These are phyloP conservation scores for Paulownia fortunei DNA, from an alignment of 257 asterid genomes.

Conservation along the genomic window DNA sequence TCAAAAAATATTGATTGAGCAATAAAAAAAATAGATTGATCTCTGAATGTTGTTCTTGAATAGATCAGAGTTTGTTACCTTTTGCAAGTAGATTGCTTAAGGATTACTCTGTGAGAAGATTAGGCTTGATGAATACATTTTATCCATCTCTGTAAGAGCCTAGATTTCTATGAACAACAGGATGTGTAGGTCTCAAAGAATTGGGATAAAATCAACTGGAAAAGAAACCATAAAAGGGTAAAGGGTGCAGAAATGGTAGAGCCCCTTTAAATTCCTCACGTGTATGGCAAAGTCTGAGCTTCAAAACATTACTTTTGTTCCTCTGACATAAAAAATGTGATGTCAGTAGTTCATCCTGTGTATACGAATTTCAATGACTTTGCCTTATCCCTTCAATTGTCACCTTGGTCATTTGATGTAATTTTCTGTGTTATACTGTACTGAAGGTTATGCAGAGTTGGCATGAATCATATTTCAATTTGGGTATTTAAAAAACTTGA, in stretches of 20 bases:
- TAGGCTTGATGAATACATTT: not conserved
- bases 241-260: not conserved
- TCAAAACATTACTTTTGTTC: not conserved
- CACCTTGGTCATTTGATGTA: not conserved
- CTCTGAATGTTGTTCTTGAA: no score
- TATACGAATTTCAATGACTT: not conserved
- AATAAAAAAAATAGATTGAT: no score
- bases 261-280: not conserved
- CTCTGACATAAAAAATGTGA: not conserved
- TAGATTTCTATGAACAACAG: no score
- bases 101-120: not conserved
- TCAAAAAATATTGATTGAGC: no score
- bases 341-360: not conserved
- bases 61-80: not conserved
- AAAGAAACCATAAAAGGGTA: not conserved
- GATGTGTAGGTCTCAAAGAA: not conserved
- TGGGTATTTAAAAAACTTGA: constrained; percentile 18
- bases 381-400: not conserved
- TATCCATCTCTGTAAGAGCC: not conserved
- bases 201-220: not conserved
- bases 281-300: not conserved
- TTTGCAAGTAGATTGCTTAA: not conserved
- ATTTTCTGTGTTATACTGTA: constrained; percentile 1
- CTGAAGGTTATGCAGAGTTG: not conserved
- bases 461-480: not conserved